Evolutionary conservation across 2,329 filamentous ascomycete genomes (phyloP), one percentile per base, ranked within the genome.

Genomic region (Lecanosticta acicola): DNA sequence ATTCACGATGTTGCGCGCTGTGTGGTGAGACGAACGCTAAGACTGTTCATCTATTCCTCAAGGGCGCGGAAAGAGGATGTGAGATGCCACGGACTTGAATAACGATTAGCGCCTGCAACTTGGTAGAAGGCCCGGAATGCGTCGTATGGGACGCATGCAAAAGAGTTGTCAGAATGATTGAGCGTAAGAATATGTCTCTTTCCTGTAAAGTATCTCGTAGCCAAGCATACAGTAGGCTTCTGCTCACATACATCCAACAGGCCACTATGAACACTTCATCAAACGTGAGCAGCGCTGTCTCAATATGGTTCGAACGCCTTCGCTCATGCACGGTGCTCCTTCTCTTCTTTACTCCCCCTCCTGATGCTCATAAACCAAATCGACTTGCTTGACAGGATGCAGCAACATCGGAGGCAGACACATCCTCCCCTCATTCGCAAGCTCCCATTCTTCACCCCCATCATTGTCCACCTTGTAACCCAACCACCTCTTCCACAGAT

Each of bases 401-500:
- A 75, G 48, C 32, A 75, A 51, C 65, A 74, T 66, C 2, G 56
- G 69, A 0, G 71, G 70, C 37, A 75, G 50, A 61, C 72, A 75
- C 71, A 75, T 74, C 13, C 72, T 54, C 0, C 73, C 73, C 53
- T 75, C 72, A 16, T 54, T 50, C 10, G 59, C 64, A 32, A 68
- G 46, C 59, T 76, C 72, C 32, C 64, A 63, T 39, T 68, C 59
- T 55, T 69, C 66, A 0, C 72, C 72, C 0, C 73, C 73, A 62
- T 74, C 72, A 34, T 68, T 68, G 53, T 76, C 72, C n/a, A 75
- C 71, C 46, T 69, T 71, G 47, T 72, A 73, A 0, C 77, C 77
- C 32, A 79, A 57, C 77, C 77, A 80, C 7, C 76, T 56, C 58
- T 73, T 73, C 72, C 74, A 80, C 24, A 80, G 49, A 56, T 77